phyloP scores from a whole-genome alignment of 768 basidiomycete genomes.

The Ramaria rubella region DNA sequence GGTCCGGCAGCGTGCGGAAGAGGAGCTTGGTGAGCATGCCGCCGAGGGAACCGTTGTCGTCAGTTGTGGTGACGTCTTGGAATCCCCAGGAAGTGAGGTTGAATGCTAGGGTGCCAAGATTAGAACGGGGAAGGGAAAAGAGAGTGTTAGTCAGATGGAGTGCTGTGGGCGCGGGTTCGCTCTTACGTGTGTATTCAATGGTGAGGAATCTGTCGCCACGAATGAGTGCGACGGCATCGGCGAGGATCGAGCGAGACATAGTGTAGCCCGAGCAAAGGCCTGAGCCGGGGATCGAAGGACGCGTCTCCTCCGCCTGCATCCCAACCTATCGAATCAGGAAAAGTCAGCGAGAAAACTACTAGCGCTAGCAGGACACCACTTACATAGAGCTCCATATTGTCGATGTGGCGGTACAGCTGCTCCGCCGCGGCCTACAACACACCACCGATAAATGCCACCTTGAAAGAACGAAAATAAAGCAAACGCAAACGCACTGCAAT shows the following conservation, averaged over 20 bases:
- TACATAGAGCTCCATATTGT: constrained; percentile 75
- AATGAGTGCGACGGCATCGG: constrained; percentile 80
- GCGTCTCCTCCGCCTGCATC: constrained; percentile 35
- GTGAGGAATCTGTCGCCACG: constrained; percentile 81
- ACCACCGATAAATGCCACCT: neutral
- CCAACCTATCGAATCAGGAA: constrained; percentile 14
- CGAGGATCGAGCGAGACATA: constrained; percentile 76
- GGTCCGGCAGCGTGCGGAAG: constrained; percentile 61
- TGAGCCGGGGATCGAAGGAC: constrained; percentile 68
- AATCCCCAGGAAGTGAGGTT: constrained; percentile 80
- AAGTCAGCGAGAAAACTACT: neutral
- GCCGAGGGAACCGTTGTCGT: constrained; percentile 64
- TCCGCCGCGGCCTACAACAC: constrained; percentile 47
- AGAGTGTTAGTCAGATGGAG: neutral
- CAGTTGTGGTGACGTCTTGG: constrained; percentile 58
- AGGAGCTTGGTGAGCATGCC: constrained; percentile 70
- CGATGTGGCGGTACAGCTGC: constrained; percentile 62
- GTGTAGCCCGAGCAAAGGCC: constrained; percentile 89
- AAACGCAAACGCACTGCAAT: constrained; percentile 51
- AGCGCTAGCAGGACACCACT: constrained; percentile 54
- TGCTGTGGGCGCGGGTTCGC: neutral
- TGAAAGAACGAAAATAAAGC: neutral
- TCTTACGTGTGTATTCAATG: constrained; percentile 67
- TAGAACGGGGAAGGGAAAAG: no score
- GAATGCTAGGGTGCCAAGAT: constrained; percentile 53